These are phyloP conservation scores for Nannizziopsis barbatae DNA, from an alignment of 2,329 filamentous ascomycete species.

Conservation along the genomic window DNA sequence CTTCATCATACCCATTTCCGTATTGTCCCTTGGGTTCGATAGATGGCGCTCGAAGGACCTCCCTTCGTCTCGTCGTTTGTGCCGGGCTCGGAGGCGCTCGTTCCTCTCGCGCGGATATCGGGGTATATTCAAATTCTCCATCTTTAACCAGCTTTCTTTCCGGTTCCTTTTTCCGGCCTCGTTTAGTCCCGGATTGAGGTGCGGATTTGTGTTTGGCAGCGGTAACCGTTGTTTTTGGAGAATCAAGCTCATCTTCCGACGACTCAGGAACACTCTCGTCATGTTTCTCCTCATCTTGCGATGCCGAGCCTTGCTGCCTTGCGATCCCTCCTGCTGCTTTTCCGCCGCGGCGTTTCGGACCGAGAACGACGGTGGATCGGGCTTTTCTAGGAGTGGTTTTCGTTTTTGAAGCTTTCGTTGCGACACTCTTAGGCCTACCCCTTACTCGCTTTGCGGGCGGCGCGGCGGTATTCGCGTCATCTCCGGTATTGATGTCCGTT, in stretches of 20 bases:
- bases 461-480: constrained; percentile 25
- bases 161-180: constrained; percentile 20
- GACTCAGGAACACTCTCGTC: constrained; percentile 21
- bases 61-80: constrained; percentile 16
- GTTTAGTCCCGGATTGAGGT: constrained; percentile 17
- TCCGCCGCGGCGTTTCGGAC: constrained; percentile 18
- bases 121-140: constrained; percentile 35
- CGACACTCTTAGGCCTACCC: constrained; percentile 28
- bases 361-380: constrained; percentile 17
- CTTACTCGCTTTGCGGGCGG: constrained; percentile 28
- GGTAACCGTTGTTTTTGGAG: constrained; percentile 16
- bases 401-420: constrained; percentile 38
- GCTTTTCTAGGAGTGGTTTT: constrained; percentile 24
- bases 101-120: constrained; percentile 21
- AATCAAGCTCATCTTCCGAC: constrained; percentile 23
- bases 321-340: constrained; percentile 20
- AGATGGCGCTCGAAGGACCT: constrained; percentile 17
- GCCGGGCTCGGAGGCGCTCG: constrained; percentile 17
- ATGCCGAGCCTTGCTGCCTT: constrained; percentile 14
- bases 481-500: constrained; percentile 22
- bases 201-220: constrained; percentile 15
- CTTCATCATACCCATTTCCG: background rate
- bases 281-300: constrained; percentile 2
- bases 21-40: constrained; percentile 12
- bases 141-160: constrained; percentile 26